Evolutionary conservation across 2,329 filamentous ascomycete species (phyloP), one percentile per base, ranked within the genome.

Genomic region (Penicillium vulpinum): DNA sequence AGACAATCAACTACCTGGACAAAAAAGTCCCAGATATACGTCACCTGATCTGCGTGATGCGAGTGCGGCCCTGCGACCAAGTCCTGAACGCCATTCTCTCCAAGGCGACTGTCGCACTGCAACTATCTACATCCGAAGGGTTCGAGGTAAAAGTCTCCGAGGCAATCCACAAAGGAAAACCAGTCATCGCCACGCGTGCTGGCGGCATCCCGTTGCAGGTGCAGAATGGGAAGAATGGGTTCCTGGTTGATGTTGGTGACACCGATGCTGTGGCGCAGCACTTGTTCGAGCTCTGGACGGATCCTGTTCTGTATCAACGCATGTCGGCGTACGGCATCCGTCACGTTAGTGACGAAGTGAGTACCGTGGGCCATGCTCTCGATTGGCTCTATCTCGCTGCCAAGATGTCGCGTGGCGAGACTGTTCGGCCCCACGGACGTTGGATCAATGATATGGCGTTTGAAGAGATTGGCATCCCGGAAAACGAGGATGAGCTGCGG

Each of bases 61-160:
- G 90, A 18, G 80, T 94, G 1, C 85, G 88, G 0, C 88, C 90
- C 28, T 89, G 87, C 11, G 90, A 94, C 66, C 90, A 94, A 73
- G 80, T 92, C 21, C 84, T 94, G 65, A 92, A 94, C 72, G 85
- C 86, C 0, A 78, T 94, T 40, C 82, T 94, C 59, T 85, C 87
- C 36, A 87, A 88, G 48, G 86, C 89, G 0, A 84, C 87, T 55
- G 84, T 92, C 8, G 88, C 88, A 0, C 81, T 94, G 8, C 90
- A 94, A 73, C 84, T 94, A 6, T 92, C 89, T 3, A 92, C 88
- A 0, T 84, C 89, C 35, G 90, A 94, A 70, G 90, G 90, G 0
- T 94, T 94, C 65, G 90, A 94, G 73, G 88, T 94, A 65, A 94
- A 94, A 74, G 89, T 94, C 5, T 91, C 88, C 0, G 91, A 94